Evolutionary conservation across 2,329 filamentous ascomycete species (phyloP), one percentile per base, ranked within the genome.

Genomic region (Penicillium sp.): DNA sequence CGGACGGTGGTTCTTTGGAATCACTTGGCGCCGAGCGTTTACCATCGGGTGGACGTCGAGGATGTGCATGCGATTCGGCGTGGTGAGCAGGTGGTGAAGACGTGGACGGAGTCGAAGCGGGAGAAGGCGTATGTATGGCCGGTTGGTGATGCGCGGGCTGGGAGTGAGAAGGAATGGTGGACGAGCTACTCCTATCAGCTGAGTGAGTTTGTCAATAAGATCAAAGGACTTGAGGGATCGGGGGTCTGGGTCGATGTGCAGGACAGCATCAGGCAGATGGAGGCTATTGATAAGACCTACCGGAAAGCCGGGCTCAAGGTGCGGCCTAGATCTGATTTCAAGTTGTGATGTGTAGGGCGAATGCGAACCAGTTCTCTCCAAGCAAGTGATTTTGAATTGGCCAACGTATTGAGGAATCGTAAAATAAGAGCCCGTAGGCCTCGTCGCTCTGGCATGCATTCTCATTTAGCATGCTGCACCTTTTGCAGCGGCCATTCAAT

Each of bases 261-360:
- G 34, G 71, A 75, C 43, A 71, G 64, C 17, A 60, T 76, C 16
- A 52, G 53, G 2, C 68, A 72, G 57, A 71, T 71, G 67, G 61
- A 60, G 50, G 69, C 70, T 62, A 53, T 76, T 13, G 73, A 76
- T 47, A 64, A 68, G 60, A 69, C 67, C 1, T 76, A 76, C 51
- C 56, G 63, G 45, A 73, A 72, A 56, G 60, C 60, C 16, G 65
- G 63, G 3, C 46, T 70, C 19, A 7, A 15, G n/a, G 4, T 9
- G 4, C 29, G 35, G 17, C 35, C 35, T 3, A 13, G 21, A 19
- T 30, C 6, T 15, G 27, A 17, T 17, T 29, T 37, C n/a, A 10
- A 16, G 11, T 10, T 37, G 3, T 37, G 17, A 36, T n/a, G n/a
- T n/a, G n/a, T n/a, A n/a, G n/a, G n/a, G n/a, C n/a, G n/a, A n/a